Evolutionary conservation across 2,329 filamentous ascomycete genomes (phyloP).

Genomic region (Talaromyces sp.): DNA sequence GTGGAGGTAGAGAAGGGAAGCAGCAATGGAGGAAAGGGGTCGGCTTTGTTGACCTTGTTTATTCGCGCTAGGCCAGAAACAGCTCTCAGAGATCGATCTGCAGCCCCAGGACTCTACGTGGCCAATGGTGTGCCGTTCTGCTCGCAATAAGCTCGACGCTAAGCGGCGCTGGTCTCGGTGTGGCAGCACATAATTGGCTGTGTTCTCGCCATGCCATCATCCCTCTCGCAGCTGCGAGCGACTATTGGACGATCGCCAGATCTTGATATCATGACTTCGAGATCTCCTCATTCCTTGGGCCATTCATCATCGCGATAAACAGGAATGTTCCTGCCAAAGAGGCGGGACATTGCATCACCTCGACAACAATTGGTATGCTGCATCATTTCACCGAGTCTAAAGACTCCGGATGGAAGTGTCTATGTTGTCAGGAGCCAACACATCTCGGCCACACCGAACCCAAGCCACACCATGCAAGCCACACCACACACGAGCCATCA

Average conservation of each 20-base stretch:
- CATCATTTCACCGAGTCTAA: too few relatives aligned
- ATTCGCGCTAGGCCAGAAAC: neutral
- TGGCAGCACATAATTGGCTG: constrained; percentile 8
- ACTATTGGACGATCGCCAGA: neutral
- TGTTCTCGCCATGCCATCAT: neutral
- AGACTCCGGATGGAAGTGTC: too few relatives aligned
- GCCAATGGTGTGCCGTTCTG: neutral
- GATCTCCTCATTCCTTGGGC: too few relatives aligned
- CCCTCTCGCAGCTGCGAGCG: too few relatives aligned
- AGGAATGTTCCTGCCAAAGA: neutral
- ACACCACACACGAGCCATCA: neutral
- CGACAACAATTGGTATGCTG: neutral
- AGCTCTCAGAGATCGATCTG: neutral
- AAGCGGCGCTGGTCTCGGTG: neutral
- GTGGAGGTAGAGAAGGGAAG: too few relatives aligned
- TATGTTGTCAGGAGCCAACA: neutral
- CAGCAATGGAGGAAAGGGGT: neutral
- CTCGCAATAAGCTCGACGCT: neutral
- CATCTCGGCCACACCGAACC: neutral
- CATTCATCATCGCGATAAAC: too few relatives aligned
- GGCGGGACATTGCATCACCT: neutral
- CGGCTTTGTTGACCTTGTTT: neutral
- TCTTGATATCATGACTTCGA: constrained; percentile 11
- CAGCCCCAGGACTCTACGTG: neutral
- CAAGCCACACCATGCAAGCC: neutral